Percentiles rank a stretch among this genome's conserved stretches.
phyloP scores from a whole-genome alignment of 2,329 filamentous ascomycete genomes.

The Scytalidium sp. region DNA sequence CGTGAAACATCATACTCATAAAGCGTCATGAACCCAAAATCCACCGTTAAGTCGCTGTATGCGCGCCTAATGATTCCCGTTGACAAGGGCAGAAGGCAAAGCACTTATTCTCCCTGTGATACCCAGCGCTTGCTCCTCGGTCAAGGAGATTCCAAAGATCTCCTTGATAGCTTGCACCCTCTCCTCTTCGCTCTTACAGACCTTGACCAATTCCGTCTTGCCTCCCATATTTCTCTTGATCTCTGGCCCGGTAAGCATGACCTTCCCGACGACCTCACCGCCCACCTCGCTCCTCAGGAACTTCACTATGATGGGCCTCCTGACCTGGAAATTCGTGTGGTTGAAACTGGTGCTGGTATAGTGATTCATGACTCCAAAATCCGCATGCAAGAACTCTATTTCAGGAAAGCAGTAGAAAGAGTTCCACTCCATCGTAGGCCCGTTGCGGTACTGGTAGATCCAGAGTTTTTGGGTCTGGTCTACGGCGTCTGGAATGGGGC shows the following conservation, averaged over 20 bases:
- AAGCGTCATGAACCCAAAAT: neutral
- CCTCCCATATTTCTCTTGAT: conserved; percentile 53
- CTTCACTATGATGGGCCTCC: conserved; percentile 50
- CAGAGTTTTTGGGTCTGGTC: conserved; percentile 47
- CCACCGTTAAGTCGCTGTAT: too few species aligned
- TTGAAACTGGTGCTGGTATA: conserved; percentile 51
- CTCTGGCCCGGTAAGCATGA: conserved; percentile 46
- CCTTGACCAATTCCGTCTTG: conserved; percentile 43
- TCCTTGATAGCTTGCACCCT: conserved; percentile 47
- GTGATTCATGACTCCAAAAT: conserved; percentile 61
- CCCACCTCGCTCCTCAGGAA: conserved; percentile 44
- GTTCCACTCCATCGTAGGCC: conserved; percentile 48
- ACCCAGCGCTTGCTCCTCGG: conserved; percentile 44
- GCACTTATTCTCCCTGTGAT: conserved; percentile 42
- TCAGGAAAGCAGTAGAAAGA: conserved; percentile 65
- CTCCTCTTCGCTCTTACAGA: conserved; percentile 49
- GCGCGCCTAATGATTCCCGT: too few species aligned
- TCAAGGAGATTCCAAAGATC: conserved; percentile 48
- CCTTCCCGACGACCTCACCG: conserved; percentile 43
- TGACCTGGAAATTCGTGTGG: conserved; percentile 57
- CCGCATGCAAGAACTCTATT: conserved; percentile 57
- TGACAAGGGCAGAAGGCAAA: neutral
- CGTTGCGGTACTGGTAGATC: conserved; percentile 60
- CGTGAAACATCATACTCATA: too few species aligned
- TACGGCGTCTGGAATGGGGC: conserved; percentile 43